phyloP scores from a whole-genome alignment of 2,329 filamentous ascomycete species.

The Ceratocystis destructans region DNA sequence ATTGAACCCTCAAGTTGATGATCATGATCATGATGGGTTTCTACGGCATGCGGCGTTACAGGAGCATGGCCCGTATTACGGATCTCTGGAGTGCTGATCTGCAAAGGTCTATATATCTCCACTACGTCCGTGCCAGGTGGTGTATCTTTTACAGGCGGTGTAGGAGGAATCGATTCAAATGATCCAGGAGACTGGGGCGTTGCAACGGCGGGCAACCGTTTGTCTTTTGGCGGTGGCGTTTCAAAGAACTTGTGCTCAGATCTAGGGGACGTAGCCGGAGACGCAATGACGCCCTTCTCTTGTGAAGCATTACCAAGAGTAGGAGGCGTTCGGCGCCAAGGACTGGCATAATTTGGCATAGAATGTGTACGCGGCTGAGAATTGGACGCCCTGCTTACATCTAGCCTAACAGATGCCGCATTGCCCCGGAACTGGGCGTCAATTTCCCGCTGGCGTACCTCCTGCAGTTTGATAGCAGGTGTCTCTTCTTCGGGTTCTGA shows the following conservation, averaged over 20 bases:
- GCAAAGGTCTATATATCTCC: neutral
- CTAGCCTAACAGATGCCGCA: slow-evolving; percentile 26
- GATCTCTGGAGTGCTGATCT: neutral
- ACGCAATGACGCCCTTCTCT: neutral
- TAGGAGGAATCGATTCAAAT: slow-evolving; percentile 12
- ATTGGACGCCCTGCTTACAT: slow-evolving; percentile 40
- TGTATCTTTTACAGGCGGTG: slow-evolving; percentile 15
- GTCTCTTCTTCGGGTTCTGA: slow-evolving; percentile 15
- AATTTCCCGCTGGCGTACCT: slow-evolving; percentile 34
- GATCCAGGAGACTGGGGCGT: neutral
- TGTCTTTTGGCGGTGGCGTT: neutral
- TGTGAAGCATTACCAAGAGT: neutral
- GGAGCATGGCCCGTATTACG: neutral
- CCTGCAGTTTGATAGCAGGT: slow-evolving; percentile 32
- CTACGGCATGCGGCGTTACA: slow-evolving; percentile 3
- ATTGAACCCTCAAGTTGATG: slow-evolving; percentile 8
- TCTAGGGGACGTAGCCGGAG: slow-evolving; percentile 5
- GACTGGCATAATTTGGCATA: slow-evolving; percentile 7
- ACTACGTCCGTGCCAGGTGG: slow-evolving; percentile 3
- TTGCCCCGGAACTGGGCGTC: slow-evolving; percentile 22
- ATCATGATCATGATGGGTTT: neutral
- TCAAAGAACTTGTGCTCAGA: slow-evolving; percentile 10
- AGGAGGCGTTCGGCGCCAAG: slow-evolving; percentile 7
- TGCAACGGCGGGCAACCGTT: too few species aligned
- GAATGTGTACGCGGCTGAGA: slow-evolving; percentile 22